Evolutionary conservation across 345 rosid species (phyloP), one percentile per base, ranked within the genome.

Genomic region (Citrus maxima): DNA sequence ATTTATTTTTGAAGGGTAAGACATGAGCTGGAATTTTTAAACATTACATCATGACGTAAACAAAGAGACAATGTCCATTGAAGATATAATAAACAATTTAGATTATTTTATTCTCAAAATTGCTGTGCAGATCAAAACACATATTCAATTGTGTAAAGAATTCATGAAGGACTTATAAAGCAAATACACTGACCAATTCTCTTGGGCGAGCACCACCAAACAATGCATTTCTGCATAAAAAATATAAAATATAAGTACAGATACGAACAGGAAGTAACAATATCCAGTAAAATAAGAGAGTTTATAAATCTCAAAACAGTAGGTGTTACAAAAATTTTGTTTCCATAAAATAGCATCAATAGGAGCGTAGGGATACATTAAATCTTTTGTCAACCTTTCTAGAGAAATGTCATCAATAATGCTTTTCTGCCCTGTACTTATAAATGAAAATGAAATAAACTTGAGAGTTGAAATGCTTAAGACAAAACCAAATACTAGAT

Each of bases 121-220:
- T 22, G 59, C 51, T 10, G 21, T 12, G 38, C 27, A 18, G 60
- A 70, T 70, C 46, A 58, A 51, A 27, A 67, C 68, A 19, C 27
- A 71, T 32, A 77, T 54, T 76, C 76, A 59, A 37, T 38, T 5
- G 34, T 12, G 12, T 27, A 27, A 27, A 24, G 63, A 49, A 76
- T 65, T 62, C 34, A 64, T 13, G 22, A 76, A n/a, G 49, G 32
- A 64, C 25, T 51, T 63, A 54, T 32, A 59, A 5, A 67, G 78
- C 61, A 74, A 76, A 78, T n/a, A 12, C 24, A 81, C 92, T 87
- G 72, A 92, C 97, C 89, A 90, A 78, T 85, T 94, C 98, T 61
- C 97, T 86, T 34, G 97, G 97, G 40, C 92, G 91, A 67, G 97
- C 97, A 85, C 95, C 95, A 32, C 98, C 97, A 84, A 91, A 94